phyloP scores from a whole-genome alignment of 78 protist species.

The Diacronema lutheri region DNA sequence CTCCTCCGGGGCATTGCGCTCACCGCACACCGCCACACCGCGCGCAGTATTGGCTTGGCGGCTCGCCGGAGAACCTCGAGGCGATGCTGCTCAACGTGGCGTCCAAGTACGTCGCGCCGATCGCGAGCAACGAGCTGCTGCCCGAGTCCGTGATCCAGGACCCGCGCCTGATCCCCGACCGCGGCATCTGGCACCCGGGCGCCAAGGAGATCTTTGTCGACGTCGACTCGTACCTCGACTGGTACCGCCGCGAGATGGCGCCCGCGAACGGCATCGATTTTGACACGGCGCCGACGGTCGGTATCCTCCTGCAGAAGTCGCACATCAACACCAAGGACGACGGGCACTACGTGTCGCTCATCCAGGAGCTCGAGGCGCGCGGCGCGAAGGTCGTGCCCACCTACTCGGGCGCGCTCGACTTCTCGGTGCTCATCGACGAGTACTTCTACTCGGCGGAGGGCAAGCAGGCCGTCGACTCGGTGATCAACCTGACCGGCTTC shows the following conservation, averaged over 20 bases:
- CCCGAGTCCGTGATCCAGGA: not conserved
- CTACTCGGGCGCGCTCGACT: conserved; percentile 49
- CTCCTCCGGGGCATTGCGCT: too few relatives aligned
- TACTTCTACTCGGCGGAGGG: conserved; percentile 13
- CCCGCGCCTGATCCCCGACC: conserved; percentile 35
- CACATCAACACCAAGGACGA: conserved; percentile 52
- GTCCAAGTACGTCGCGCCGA: conserved; percentile 7
- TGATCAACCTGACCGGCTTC: conserved; percentile 52
- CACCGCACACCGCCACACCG: too few relatives aligned
- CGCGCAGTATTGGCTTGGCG: conserved; percentile 47
- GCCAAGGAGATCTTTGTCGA: conserved; percentile 38
- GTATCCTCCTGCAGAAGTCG: conserved; percentile 40
- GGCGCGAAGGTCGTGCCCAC: conserved; percentile 36
- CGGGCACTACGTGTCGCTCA: conserved; percentile 44
- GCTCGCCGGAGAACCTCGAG: conserved; percentile 51
- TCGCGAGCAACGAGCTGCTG: not conserved
- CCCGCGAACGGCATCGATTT: not conserved
- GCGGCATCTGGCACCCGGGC: conserved; percentile 50
- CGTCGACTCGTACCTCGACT: conserved; percentile 4
- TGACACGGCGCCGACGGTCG: conserved; percentile 36
- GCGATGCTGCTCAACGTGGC: conserved; percentile 40
- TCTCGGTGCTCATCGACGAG: conserved; percentile 13
- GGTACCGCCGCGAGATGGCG: conserved; percentile 34
- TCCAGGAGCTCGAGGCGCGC: conserved; percentile 39
- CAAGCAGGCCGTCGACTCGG: not conserved